Base-by-base conservation (phyloP, 129 eudicot species). In the Solidago caesia region DNA sequence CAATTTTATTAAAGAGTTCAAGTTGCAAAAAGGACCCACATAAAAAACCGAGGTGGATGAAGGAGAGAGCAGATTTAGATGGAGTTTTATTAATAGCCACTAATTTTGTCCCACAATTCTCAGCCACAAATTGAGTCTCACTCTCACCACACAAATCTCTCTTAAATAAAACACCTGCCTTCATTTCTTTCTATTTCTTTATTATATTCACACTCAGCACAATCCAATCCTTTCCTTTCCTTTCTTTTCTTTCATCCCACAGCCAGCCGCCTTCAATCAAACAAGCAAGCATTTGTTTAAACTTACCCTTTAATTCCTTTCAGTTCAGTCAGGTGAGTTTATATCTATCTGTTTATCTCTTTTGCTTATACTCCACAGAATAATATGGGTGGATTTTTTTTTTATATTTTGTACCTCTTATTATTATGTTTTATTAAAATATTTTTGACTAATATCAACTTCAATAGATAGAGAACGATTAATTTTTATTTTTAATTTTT, bases 61-160 rank as follows among this genome's bases (percentile, higher is more conserved):
- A 60, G 53, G 70, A 58, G 79, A 73, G 29, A 9, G 27, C 14
- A 73, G 83, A 73, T 73, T 72, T 66, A 79, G 83, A 79, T 79
- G 78, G 70, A 56, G 64, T 44, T 67, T 13, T 57, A 3, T 58
- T 79, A 29, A 11, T 4, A 45, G 14, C 83, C 83, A 79, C 83
- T 41, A 79, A 16, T 79, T 79, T 29, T 2, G 27, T 4, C 33
- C 75, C 57, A 45, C 52, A 55, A 67, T 79, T 79, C 73, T 58
- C 83, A 79, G 70, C 83, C 83, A 79, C 83, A 79, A 73, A 79
- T 26, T 73, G 39, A 14, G 13, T 62, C 72, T 27, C 14, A 7
- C 10, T 42, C 52, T 44, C 39, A 66, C 52, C 71, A 43, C 71
- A 44, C 41, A 29, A 66, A 15, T n/a, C 9, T 4, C 2, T 43